A percentile compares a stretch with the other conserved stretches of the same genome.
Evolutionary conservation across 2,329 filamentous ascomycete species (phyloP).

Genomic region (Fusarium anguioides): DNA sequence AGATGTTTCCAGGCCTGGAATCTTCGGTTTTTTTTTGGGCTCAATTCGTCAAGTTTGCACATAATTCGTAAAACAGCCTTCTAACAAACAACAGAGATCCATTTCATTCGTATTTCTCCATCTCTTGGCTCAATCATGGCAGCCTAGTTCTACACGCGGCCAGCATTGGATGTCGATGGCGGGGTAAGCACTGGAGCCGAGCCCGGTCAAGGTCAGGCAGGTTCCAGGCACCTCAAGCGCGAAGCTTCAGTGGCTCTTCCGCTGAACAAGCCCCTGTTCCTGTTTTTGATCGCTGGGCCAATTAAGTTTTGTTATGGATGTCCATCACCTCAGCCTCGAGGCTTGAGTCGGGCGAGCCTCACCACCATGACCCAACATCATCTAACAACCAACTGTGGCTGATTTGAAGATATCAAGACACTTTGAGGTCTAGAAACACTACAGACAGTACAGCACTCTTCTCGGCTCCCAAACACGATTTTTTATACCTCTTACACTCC

Average conservation of each 20-base stretch:
- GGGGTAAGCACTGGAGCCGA: constrained; percentile 29
- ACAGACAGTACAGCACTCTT: not conserved
- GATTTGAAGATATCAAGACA: constrained; percentile 22
- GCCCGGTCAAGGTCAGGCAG: not conserved
- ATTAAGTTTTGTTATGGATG: constrained; percentile 16
- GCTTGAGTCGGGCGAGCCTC: constrained; percentile 40
- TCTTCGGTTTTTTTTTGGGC: not conserved
- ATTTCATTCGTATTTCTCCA: not conserved
- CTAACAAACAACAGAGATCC: not conserved
- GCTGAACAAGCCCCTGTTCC: constrained; percentile 17
- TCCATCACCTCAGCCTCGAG: constrained; percentile 38
- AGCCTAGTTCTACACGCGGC: constrained; percentile 32
- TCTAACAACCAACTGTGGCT: constrained; percentile 30
- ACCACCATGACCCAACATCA: constrained; percentile 42
- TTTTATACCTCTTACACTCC: not conserved
- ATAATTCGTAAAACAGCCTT: not conserved
- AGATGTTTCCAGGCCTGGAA: constrained; percentile 10
- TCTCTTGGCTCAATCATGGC: not conserved
- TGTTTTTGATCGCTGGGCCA: constrained; percentile 13
- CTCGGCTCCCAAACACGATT: not conserved
- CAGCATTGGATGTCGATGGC: constrained; percentile 31
- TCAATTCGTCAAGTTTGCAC: not conserved
- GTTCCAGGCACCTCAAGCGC: not conserved
- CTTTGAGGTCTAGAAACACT: not conserved
- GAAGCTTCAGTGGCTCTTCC: constrained; percentile 15